phyloP scores from a whole-genome alignment of 768 basidiomycete species.

The Mrakia blollopis region DNA sequence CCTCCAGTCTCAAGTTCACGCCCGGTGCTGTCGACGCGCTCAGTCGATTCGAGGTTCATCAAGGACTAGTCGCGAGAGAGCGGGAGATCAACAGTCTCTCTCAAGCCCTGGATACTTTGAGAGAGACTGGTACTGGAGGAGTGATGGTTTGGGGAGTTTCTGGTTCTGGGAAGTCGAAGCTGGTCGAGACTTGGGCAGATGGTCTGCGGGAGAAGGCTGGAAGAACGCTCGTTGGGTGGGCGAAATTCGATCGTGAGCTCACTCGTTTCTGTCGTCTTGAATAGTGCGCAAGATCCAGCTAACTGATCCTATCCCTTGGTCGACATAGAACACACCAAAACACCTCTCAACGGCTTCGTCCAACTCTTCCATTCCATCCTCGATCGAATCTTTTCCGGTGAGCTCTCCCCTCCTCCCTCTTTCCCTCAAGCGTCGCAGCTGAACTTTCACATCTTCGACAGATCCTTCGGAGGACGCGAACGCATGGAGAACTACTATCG shows the following conservation, averaged over 20 bases:
- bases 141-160: slow-evolving; percentile 26
- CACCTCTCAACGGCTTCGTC: slow-evolving; percentile 51
- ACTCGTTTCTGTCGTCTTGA: background rate
- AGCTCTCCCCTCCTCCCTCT: background rate
- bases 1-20: background rate
- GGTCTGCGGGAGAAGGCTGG: background rate
- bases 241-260: slow-evolving; percentile 54
- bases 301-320: too few species aligned
- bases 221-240: slow-evolving; percentile 25
- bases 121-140: background rate
- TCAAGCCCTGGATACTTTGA: background rate
- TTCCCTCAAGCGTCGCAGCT: background rate
- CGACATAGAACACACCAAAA: slow-evolving; percentile 51
- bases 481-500: slow-evolving; percentile 36
- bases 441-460: background rate
- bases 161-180: slow-evolving; percentile 20
- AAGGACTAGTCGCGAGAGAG: background rate
- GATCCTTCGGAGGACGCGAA: slow-evolving; percentile 38
- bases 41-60: background rate
- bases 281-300: too few species aligned
- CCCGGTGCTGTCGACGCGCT: background rate
- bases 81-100: background rate
- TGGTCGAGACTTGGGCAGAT: slow-evolving; percentile 8
- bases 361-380: slow-evolving; percentile 39
- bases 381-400: slow-evolving; percentile 35